Evolutionary conservation across 805 yeast species (phyloP).

Genomic region (Brettanomyces sp.): DNA sequence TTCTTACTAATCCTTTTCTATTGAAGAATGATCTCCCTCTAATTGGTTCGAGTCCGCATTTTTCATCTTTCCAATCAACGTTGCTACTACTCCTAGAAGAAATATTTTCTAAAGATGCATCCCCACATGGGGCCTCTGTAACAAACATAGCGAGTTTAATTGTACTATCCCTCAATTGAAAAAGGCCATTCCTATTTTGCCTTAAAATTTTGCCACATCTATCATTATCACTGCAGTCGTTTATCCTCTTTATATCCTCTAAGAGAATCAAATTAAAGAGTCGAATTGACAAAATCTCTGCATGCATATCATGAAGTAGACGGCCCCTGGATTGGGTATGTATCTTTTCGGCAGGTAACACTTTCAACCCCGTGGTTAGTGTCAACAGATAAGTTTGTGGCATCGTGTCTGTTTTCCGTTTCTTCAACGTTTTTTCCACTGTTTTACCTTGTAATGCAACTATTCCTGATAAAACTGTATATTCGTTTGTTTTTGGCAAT

Average conservation of each 20-base stretch:
- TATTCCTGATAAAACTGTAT: background rate
- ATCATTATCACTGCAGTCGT: slow-evolving; percentile 6
- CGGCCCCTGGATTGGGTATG: slow-evolving; percentile 34
- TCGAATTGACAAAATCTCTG: slow-evolving; percentile 71
- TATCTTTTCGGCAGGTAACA: slow-evolving; percentile 47
- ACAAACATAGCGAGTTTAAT: slow-evolving; percentile 49
- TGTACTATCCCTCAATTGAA: slow-evolving; percentile 22
- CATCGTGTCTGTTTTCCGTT: background rate
- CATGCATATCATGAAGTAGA: slow-evolving; percentile 82
- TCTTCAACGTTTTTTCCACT: slow-evolving; percentile 8
- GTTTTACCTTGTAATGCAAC: slow-evolving; percentile 1
- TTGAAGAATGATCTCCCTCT: slow-evolving; percentile 61
- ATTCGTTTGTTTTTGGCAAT: slow-evolving; percentile 2
- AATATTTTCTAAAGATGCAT: slow-evolving; percentile 55
- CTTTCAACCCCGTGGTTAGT: slow-evolving; percentile 77
- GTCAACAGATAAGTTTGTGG: slow-evolving; percentile 30
- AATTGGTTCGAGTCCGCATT: slow-evolving; percentile 10
- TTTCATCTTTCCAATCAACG: background rate
- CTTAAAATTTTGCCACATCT: background rate
- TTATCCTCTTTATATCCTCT: slow-evolving; percentile 31
- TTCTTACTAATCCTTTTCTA: slow-evolving; percentile 59
- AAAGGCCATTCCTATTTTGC: slow-evolving; percentile 11
- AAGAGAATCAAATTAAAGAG: slow-evolving; percentile 56
- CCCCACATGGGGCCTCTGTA: slow-evolving; percentile 87
- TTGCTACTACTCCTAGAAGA: slow-evolving; percentile 12